Evolutionary conservation across 2,329 filamentous ascomycete genomes (phyloP), one percentile per base, ranked within the genome.

Genomic region (Fusarium nelsonii): DNA sequence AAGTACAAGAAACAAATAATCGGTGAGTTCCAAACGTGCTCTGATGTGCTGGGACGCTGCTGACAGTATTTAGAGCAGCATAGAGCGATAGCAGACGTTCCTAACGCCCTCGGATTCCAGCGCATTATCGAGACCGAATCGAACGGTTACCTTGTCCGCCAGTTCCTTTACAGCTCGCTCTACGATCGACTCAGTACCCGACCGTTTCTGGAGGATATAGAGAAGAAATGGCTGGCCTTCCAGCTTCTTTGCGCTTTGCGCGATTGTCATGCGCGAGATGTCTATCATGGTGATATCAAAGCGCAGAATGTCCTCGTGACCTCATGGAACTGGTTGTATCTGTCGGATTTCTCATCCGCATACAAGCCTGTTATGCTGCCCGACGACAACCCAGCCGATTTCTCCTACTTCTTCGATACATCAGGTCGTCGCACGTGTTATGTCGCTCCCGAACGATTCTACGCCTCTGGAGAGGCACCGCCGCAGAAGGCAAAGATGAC

Each of bases 311-410:
- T 97, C 36, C 84, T 99, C 48, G 95, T 99, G 51, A 99, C 96
- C 0, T 98, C 96, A 8, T 99, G 96, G 96, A 97, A 98, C 81
- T 99, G 97, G 96, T 86, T 99, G 3, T 99, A 98, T 78, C 86
- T 99, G 37, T 91, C 94, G n/a, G 96, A 99, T 79, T 99, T 98
- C 78, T 97, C 95, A 6, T 94, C 95, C 0, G 91, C 92, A 0
- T 98, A 97, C 83, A 99, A 99, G 77, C 96, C 94, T 12, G 92
- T 94, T 7, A 93, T 93, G 78, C 84, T 99, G 4, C 96, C 96
- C 4, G 95, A 97, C 78, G 94, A 99, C 75, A 98, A 99, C 75
- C 96, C 96, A 2, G 94, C 93, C 16, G 94, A 98, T 74, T 99
- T 98, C 75, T 97, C 94, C 1, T 98, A 97, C 79, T 99, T 95